Evolutionary conservation across 129 eudicot genomes (phyloP).

Genomic region (Chrysanthemum seticuspe): DNA sequence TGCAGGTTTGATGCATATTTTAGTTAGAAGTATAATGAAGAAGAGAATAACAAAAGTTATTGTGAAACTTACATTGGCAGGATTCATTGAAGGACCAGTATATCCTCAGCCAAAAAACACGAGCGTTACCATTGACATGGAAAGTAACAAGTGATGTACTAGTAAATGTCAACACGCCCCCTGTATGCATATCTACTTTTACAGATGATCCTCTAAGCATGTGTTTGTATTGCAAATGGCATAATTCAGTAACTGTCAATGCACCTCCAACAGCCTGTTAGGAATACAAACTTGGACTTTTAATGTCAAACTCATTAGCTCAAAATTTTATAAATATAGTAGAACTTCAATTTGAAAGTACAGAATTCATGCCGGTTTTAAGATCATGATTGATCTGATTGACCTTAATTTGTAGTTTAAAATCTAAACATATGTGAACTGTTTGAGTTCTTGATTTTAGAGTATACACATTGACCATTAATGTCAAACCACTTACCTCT

Average conservation of each 20-base stretch:
- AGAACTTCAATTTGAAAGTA: too few relatives aligned
- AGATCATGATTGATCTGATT: too few relatives aligned
- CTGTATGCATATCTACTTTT: constrained; percentile 55
- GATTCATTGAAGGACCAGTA: constrained; percentile 21
- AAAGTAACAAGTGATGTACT: constrained; percentile 45
- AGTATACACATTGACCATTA: too few relatives aligned
- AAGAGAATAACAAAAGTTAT: not conserved
- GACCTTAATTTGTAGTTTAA: too few relatives aligned
- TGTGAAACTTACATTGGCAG: constrained; percentile 62
- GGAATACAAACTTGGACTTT: not conserved
- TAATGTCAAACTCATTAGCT: not conserved
- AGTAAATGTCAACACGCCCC: constrained; percentile 66
- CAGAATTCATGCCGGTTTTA: not conserved
- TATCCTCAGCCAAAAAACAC: constrained; percentile 58
- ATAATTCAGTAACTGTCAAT: not conserved
- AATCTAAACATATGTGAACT: too few relatives aligned
- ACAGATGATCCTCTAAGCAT: constrained; percentile 50
- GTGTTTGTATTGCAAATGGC: not conserved
- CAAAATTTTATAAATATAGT: too few relatives aligned
- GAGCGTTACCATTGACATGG: constrained; percentile 57
- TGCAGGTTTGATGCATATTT: too few relatives aligned
- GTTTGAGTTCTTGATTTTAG: too few relatives aligned
- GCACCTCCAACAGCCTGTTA: not conserved
- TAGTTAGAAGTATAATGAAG: not conserved
- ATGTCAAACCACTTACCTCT: too few relatives aligned